Evolutionary conservation across 257 asterid species (phyloP).

Genomic region (Nicotiana attenuata): DNA sequence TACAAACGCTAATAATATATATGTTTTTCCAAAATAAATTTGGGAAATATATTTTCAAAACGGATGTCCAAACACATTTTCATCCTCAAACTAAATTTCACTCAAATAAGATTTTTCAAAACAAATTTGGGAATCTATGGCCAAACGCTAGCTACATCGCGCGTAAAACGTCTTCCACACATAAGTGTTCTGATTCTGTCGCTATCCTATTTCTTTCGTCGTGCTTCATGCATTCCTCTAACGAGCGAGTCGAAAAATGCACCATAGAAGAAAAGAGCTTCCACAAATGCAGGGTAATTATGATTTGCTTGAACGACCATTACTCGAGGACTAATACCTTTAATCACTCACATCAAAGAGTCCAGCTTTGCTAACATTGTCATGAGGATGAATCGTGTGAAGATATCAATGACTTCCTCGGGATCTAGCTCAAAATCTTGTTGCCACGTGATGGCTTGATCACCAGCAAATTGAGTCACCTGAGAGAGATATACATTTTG

Average conservation of each 20-base stretch:
- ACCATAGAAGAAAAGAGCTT: conserved; percentile 37
- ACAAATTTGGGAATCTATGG: no score
- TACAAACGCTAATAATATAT: no score
- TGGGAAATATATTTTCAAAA: no score
- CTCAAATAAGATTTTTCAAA: no score
- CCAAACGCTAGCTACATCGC: no score
- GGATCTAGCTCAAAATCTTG: conserved; percentile 16
- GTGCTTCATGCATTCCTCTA: conserved; percentile 13
- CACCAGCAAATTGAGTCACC: no score
- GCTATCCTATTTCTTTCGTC: conserved; percentile 20
- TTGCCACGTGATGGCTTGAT: no score
- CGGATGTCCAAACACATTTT: no score
- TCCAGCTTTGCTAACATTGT: conserved; percentile 30
- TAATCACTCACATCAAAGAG: conserved; percentile 30
- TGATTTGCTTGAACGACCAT: conserved; percentile 40
- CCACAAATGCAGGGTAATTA: conserved; percentile 32
- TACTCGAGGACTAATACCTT: conserved; percentile 20
- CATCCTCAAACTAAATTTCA: no score
- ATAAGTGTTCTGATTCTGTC: conserved; percentile 26
- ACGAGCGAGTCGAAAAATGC: conserved; percentile 35
- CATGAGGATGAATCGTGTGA: conserved; percentile 26
- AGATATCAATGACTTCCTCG: conserved; percentile 40
- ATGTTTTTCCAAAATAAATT: no score
- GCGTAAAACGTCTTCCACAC: no score
- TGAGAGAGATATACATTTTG: no score